phyloP scores from a whole-genome alignment of 2,329 filamentous ascomycete genomes.

The Hypoxylon sp. region DNA sequence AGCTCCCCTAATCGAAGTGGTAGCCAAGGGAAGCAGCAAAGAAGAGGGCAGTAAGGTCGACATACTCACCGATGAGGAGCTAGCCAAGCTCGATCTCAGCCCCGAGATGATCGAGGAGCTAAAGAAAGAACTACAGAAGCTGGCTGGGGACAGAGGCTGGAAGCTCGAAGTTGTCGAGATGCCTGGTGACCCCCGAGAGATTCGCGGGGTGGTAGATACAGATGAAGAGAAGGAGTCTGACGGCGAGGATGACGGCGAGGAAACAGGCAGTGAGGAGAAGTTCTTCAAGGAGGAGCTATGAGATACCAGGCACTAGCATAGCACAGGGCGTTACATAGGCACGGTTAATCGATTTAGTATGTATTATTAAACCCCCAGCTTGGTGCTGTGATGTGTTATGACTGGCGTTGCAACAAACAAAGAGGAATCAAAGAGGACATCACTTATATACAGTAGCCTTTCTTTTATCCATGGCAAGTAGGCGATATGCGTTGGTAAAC shows the following conservation, averaged over 20 bases:
- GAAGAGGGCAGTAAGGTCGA: slow-evolving; percentile 74
- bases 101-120: slow-evolving; percentile 78
- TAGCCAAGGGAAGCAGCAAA: slow-evolving; percentile 63
- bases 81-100: slow-evolving; percentile 77
- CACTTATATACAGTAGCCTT: neutral
- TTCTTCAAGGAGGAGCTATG: slow-evolving; percentile 70
- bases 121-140: slow-evolving; percentile 75
- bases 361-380: neutral
- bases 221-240: slow-evolving; percentile 66
- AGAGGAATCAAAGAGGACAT: neutral
- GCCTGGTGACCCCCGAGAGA: slow-evolving; percentile 72
- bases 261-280: slow-evolving; percentile 63
- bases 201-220: slow-evolving; percentile 77
- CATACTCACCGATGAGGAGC: slow-evolving; percentile 74
- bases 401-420: neutral
- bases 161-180: slow-evolving; percentile 84
- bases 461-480: neutral
- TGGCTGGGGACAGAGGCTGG: slow-evolving; percentile 82
- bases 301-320: slow-evolving; percentile 43
- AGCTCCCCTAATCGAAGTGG: slow-evolving; percentile 59
- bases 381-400: neutral
- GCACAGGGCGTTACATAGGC: slow-evolving; percentile 42
- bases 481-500: slow-evolving; percentile 14
- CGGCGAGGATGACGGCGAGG: slow-evolving; percentile 46
- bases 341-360: slow-evolving; percentile 25